Evolutionary conservation across 164 flowering plant genomes (phyloP).

Genomic region (Piper longum): DNA sequence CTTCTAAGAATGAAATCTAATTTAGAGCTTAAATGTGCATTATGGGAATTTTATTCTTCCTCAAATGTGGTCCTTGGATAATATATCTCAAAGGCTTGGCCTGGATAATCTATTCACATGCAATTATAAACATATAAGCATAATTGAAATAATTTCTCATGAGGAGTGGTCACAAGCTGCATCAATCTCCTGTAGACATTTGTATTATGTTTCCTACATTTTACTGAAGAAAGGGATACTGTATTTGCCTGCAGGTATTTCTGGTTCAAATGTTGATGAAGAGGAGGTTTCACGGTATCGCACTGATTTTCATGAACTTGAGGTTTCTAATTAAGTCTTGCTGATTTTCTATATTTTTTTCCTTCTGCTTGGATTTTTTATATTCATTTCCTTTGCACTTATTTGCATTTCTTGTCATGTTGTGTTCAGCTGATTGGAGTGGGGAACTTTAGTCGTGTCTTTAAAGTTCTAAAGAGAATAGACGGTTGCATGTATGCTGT

Average conservation of each 20-base stretch:
- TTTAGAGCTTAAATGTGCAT: no score
- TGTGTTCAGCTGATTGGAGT: slow-evolving; percentile 64
- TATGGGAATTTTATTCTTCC: no score
- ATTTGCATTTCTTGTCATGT: background rate
- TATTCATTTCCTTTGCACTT: background rate
- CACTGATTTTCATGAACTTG: slow-evolving; percentile 83
- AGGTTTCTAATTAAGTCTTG: slow-evolving; percentile 25
- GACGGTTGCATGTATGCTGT: slow-evolving; percentile 99
- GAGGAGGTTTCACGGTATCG: slow-evolving; percentile 82
- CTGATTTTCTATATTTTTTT: background rate
- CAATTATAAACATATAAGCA: no score
- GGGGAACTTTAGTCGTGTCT: slow-evolving; percentile 85
- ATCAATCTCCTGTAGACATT: no score
- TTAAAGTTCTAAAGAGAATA: slow-evolving; percentile 77
- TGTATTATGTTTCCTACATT: no score
- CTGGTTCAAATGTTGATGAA: slow-evolving; percentile 35
- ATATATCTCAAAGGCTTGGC: no score
- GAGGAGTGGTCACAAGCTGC: no score
- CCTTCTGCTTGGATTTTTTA: background rate
- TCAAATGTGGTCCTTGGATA: no score
- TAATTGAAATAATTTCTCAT: no score
- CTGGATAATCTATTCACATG: no score
- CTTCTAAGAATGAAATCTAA: no score
- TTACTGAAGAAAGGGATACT: background rate
- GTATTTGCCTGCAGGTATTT: slow-evolving; percentile 26